Evolutionary conservation across 768 basidiomycete genomes (phyloP).

Genomic region (Macrocybe gigantea): DNA sequence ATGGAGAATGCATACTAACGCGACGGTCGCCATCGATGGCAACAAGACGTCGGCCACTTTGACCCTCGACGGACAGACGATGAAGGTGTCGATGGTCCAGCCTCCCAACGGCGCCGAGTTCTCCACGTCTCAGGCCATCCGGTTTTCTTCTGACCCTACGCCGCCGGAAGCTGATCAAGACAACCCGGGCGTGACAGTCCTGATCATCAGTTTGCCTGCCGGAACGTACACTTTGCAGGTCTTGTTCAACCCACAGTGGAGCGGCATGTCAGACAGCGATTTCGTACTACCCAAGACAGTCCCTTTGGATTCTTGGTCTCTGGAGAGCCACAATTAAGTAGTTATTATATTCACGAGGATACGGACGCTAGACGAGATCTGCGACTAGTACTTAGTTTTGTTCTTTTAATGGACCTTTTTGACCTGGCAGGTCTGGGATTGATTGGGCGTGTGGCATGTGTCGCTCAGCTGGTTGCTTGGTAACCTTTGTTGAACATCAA

Average conservation of each 20-base stretch:
- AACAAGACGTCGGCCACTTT: conserved; percentile 70
- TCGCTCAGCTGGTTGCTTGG: too few species aligned
- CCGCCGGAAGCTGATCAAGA: conserved; percentile 62
- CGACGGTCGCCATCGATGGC: conserved; percentile 48
- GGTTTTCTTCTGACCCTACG: conserved; percentile 53
- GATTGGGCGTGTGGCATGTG: too few species aligned
- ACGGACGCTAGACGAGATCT: conserved; percentile 7
- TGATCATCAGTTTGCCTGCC: conserved; percentile 63
- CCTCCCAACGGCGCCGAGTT: conserved; percentile 66
- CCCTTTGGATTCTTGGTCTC: conserved; percentile 64
- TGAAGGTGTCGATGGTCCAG: conserved; percentile 63
- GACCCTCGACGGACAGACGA: conserved; percentile 59
- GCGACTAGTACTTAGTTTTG: background rate
- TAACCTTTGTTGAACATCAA: too few species aligned
- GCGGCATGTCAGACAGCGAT: conserved; percentile 46
- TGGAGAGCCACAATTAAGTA: conserved; percentile 67
- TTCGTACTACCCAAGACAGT: conserved; percentile 73
- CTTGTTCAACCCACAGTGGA: conserved; percentile 93
- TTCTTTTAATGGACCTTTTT: conserved; percentile 1
- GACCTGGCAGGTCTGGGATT: background rate
- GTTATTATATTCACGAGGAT: background rate
- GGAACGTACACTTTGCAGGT: conserved; percentile 80
- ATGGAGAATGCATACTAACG: conserved; percentile 98
- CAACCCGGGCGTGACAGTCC: conserved; percentile 76
- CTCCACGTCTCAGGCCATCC: conserved; percentile 43